Conservation (phyloP, 495 filamentous ascomycete species). For the Thermochaetoides thermophila region DNA sequence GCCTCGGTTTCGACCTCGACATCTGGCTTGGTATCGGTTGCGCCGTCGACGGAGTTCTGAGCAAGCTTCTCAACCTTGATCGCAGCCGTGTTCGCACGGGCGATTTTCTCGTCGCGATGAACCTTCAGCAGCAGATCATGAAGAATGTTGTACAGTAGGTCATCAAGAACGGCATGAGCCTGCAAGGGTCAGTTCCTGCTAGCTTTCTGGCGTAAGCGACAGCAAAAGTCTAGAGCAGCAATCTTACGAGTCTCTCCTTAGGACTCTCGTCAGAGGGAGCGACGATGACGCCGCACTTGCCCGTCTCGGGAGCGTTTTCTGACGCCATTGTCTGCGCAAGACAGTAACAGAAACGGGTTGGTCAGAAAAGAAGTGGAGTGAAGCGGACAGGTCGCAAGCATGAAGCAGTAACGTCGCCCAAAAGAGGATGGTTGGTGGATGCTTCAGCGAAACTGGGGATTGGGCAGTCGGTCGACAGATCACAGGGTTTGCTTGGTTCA, state of each 20-base stretch:
- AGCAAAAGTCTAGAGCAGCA: too few species aligned
- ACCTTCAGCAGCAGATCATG: constrained; percentile 55
- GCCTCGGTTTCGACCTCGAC: constrained; percentile 52
- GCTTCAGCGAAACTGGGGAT: too few species aligned
- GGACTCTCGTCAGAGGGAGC: constrained; percentile 24
- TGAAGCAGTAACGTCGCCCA: too few species aligned
- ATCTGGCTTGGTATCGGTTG: constrained; percentile 29
- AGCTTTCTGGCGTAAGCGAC: too few species aligned
- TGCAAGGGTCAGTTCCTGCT: too few species aligned
- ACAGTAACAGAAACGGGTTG: too few species aligned
- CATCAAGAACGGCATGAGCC: constrained; percentile 45
- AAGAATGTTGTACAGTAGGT: constrained; percentile 57
- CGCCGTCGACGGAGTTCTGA: constrained; percentile 33
- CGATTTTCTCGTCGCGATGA: constrained; percentile 60
- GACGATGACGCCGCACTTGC: constrained; percentile 35
- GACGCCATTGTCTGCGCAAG: constrained; percentile 28
- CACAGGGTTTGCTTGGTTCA: too few species aligned
- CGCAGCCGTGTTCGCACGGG: constrained; percentile 58
- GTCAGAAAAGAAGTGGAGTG: too few species aligned
- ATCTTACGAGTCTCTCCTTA: constrained; percentile 33
- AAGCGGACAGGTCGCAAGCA: too few species aligned
- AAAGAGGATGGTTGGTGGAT: too few species aligned
- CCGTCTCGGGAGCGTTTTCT: constrained; percentile 15
- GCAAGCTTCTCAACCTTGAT: constrained; percentile 55
- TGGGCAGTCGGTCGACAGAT: too few species aligned